These are phyloP conservation scores for Saprolegnia parasitica DNA, from an alignment of 352 stramenopile species.

Conservation along the genomic window DNA sequence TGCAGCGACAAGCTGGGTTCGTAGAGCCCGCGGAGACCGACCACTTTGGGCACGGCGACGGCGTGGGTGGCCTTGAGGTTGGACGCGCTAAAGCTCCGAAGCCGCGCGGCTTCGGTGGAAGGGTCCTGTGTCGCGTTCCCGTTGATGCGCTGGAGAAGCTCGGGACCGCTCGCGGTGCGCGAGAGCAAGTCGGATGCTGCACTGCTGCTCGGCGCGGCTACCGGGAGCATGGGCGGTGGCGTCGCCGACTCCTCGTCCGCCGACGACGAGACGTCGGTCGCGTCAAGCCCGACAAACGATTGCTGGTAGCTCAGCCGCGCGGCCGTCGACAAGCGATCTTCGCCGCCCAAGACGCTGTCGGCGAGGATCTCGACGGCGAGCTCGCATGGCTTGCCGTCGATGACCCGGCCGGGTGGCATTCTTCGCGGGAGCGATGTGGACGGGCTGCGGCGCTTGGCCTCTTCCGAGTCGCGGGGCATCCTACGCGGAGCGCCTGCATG, in stretches of 20 bases:
- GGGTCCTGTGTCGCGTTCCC: not conserved
- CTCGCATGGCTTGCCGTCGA: slow-evolving; percentile 27
- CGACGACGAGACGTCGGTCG: slow-evolving; percentile 1
- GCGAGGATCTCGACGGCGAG: slow-evolving; percentile 28
- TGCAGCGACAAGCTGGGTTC: slow-evolving; percentile 46
- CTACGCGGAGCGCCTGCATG: slow-evolving; percentile 1
- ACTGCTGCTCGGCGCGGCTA: not conserved
- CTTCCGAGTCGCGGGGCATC: not conserved
- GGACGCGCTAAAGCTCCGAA: slow-evolving; percentile 24
- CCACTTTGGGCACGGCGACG: not conserved
- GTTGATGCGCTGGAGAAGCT: slow-evolving; percentile 15
- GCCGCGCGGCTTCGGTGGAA: not conserved
- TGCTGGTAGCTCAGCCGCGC: slow-evolving; percentile 22
- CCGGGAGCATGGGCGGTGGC: not conserved
- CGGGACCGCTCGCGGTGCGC: slow-evolving; percentile 13
- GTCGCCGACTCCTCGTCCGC: not conserved
- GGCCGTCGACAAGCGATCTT: slow-evolving; percentile 17
- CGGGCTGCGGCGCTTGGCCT: not conserved
- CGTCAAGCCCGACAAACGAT: slow-evolving; percentile 23
- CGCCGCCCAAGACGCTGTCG: slow-evolving; percentile 26
- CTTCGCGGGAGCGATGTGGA: not conserved
- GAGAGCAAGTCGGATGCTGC: not conserved
- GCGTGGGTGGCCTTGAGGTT: not conserved
- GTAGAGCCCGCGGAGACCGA: slow-evolving; percentile 22
- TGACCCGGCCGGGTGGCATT: not conserved